Evolutionary conservation across 306 rosid genomes (phyloP).

Genomic region (Mucuna pruriens): DNA sequence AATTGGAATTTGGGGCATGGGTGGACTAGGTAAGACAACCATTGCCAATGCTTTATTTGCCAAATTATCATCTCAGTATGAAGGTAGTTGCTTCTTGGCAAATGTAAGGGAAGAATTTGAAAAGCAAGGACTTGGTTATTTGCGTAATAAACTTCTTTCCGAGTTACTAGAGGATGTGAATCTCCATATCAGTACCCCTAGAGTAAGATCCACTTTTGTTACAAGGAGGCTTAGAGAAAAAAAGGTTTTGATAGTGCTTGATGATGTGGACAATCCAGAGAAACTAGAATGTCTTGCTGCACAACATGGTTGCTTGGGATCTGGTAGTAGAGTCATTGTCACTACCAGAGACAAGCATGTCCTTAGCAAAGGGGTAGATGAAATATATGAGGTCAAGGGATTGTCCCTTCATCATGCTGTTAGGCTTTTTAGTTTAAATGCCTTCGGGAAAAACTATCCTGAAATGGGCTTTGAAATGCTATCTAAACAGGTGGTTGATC

Average conservation of each 20-base stretch:
- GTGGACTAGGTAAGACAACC: slow-evolving; percentile 34
- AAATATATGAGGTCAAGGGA: slow-evolving; percentile 26
- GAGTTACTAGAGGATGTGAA: slow-evolving; percentile 19
- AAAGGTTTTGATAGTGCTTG: slow-evolving; percentile 32
- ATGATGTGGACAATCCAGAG: slow-evolving; percentile 23
- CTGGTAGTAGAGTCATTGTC: slow-evolving; percentile 36
- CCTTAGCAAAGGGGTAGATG: slow-evolving; percentile 33
- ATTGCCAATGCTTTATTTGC: slow-evolving; percentile 26
- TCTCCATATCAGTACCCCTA: background rate
- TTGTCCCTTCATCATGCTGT: slow-evolving; percentile 19
- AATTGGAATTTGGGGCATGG: slow-evolving; percentile 40
- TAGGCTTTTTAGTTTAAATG: slow-evolving; percentile 27
- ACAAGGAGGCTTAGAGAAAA: slow-evolving; percentile 19
- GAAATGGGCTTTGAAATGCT: background rate
- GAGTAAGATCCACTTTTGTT: slow-evolving; percentile 4
- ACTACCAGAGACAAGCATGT: slow-evolving; percentile 39
- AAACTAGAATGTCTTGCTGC: slow-evolving; percentile 10
- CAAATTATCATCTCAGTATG: slow-evolving; percentile 24
- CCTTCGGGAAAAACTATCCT: slow-evolving; percentile 29
- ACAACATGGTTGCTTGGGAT: slow-evolving; percentile 5
- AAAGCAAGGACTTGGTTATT: background rate
- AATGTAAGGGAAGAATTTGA: slow-evolving; percentile 18
- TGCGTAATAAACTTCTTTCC: slow-evolving; percentile 25
- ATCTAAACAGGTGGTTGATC: background rate
- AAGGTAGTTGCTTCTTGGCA: slow-evolving; percentile 28